Evolutionary conservation across 805 yeast species (phyloP), one percentile per base, ranked within the genome.

Genomic region (Candida saitoana): DNA sequence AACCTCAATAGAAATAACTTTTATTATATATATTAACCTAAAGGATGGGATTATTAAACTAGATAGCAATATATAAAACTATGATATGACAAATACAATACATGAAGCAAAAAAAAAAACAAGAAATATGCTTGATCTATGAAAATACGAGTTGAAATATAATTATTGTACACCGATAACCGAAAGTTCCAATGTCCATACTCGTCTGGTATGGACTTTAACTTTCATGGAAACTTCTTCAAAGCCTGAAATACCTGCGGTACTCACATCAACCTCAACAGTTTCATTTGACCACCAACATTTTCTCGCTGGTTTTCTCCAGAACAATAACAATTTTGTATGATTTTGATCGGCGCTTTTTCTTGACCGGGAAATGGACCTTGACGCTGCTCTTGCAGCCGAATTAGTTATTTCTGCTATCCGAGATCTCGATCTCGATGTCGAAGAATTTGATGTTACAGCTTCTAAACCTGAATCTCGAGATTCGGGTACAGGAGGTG

Each of bases 301-400:
- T 59, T 93, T 93, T 57, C 98, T 77, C 2, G 99, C 99, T 1
- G 99, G 99, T 59, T 93, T 93, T 48, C 96, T 77, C 98, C 99
- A 93, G 58, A 93, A 93, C 40, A 93, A 67, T 29, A 93, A 70
- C 39, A 93, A 73, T 61, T 93, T 93, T 3, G 69, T 65, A 36
- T 66, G 69, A 50, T 60, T 67, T 18, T 51, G 62, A 57, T 71
- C 79, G 7, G 42, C 36, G 46, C 64, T 65, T 50, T 47, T 55
- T 56, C 56, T 62, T 9, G 79, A 71, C 45, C 78, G 67, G 4
- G 84, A 77, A 25, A 79, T 68, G 1, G 87, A 80, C 40, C 82
- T 63, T 4, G 82, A 69, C 2, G 78, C 79, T 1, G 78, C 79
- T 42, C 82, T 66, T 2, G 77, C 73, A 36, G 74, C 78, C 40